Evolutionary conservation across 2,329 filamentous ascomycete species (phyloP).

Genomic region (Alternaria viburni): DNA sequence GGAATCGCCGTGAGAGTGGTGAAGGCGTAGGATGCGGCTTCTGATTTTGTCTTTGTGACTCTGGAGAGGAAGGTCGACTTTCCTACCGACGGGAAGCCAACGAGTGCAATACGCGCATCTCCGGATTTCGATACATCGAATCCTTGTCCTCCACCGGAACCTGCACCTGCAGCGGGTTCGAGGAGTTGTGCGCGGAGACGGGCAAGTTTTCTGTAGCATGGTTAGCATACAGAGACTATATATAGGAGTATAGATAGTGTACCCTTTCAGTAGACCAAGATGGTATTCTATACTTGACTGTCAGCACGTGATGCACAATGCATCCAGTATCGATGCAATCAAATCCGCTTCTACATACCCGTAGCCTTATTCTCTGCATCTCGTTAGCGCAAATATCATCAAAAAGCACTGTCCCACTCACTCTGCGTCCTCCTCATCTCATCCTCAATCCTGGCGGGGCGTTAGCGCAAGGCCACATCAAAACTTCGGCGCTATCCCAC

Average conservation of each 20-base stretch:
- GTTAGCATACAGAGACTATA: not conserved
- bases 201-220: slow-evolving; percentile 78
- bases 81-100: slow-evolving; percentile 98
- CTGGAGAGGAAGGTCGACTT: slow-evolving; percentile 99
- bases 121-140: slow-evolving; percentile 93
- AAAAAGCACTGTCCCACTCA: slow-evolving; percentile 53
- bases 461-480: slow-evolving; percentile 38
- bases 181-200: slow-evolving; percentile 92
- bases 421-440: slow-evolving; percentile 99
- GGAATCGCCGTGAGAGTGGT: slow-evolving; percentile 97
- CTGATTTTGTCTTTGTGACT: slow-evolving; percentile 96
- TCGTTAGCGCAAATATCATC: slow-evolving; percentile 41
- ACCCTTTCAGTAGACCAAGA: slow-evolving; percentile 97
- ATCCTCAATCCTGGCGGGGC: slow-evolving; percentile 83
- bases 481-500: slow-evolving; percentile 60
- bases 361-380: slow-evolving; percentile 94
- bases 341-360: slow-evolving; percentile 64
- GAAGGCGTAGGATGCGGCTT: slow-evolving; percentile 95
- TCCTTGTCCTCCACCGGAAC: slow-evolving; percentile 78
- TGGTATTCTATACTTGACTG: slow-evolving; percentile 78
- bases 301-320: slow-evolving; percentile 45
- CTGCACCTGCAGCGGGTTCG: slow-evolving; percentile 82
- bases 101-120: slow-evolving; percentile 93
- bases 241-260: not conserved
- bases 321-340: not conserved